These are phyloP conservation scores for Yarrowia alimentaria DNA, from an alignment of 805 yeast species.

Conservation along the genomic window DNA sequence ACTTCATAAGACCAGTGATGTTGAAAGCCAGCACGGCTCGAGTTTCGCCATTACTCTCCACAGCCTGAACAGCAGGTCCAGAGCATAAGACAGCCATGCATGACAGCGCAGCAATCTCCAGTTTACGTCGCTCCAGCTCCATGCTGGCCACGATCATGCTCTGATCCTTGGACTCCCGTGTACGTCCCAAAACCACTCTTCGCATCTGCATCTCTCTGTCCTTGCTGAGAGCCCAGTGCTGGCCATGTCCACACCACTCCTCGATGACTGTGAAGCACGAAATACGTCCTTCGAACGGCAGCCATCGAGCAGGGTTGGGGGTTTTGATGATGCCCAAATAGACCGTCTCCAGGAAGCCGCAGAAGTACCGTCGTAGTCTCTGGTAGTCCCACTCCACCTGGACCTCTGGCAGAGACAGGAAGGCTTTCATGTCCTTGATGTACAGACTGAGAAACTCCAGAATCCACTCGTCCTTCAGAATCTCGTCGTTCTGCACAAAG, in stretches of 20 bases:
- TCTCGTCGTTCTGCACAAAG: constrained; percentile 51
- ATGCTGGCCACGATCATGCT: constrained; percentile 60
- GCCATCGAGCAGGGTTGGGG: constrained; percentile 50
- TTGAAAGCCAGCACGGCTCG: constrained; percentile 66
- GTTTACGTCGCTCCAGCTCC: constrained; percentile 71
- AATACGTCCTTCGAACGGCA: constrained; percentile 84
- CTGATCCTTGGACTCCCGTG: constrained; percentile 41
- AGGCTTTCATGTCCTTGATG: constrained; percentile 58
- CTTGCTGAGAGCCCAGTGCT: constrained; percentile 54
- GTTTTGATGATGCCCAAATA: constrained; percentile 44
- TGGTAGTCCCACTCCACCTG: constrained; percentile 73
- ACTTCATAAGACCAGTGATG: constrained; percentile 60
- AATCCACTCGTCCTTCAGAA: constrained; percentile 67
- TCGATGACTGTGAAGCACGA: constrained; percentile 78
- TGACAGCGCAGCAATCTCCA: constrained; percentile 70
- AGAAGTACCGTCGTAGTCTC: constrained; percentile 74
- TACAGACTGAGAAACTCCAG: constrained; percentile 60
- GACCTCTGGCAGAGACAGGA: constrained; percentile 54
- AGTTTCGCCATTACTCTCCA: constrained; percentile 37
- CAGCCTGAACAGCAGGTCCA: constrained; percentile 58
- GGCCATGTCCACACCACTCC: constrained; percentile 95
- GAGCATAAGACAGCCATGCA: constrained; percentile 81
- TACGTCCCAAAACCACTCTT: constrained; percentile 41
- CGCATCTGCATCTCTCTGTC: constrained; percentile 66
- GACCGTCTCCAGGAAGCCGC: constrained; percentile 76